A percentile compares a stretch with the other conserved stretches of the same genome.
Evolutionary conservation across 2,329 filamentous ascomycete species (phyloP).

Genomic region (Colletotrichum cereale): DNA sequence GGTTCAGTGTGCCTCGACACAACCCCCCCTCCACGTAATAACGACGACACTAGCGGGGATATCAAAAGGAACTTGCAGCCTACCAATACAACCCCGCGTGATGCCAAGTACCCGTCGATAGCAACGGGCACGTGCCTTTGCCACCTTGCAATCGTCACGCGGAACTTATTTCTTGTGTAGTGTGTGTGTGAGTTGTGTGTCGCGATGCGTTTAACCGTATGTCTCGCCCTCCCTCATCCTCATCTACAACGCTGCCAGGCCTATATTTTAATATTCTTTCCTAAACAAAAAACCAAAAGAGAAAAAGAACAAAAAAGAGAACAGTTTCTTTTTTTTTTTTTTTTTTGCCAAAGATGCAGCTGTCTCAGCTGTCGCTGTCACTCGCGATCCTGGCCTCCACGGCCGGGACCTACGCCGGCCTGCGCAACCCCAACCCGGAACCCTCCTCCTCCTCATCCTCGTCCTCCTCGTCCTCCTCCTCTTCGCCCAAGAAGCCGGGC

Average conservation of each 20-base stretch:
- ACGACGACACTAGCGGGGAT: neutral
- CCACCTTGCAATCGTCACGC: neutral
- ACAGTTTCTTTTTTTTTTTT: no score
- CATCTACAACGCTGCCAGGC: neutral
- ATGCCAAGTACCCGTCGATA: neutral
- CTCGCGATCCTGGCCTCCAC: constrained; percentile 45
- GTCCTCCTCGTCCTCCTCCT: no score
- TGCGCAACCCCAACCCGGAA: constrained; percentile 49
- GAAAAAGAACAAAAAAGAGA: no score
- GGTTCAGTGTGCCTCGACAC: neutral
- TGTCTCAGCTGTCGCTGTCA: constrained; percentile 1
- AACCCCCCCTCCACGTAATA: neutral
- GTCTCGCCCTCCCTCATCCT: neutral
- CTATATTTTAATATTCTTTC: neutral
- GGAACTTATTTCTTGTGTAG: neutral
- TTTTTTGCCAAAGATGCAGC: neutral
- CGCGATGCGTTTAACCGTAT: neutral
- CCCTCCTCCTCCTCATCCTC: constrained; percentile 28
- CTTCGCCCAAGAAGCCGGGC: constrained; percentile 26
- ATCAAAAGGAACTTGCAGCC: neutral
- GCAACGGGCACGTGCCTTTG: neutral
- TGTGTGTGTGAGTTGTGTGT: neutral
- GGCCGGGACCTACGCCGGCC: constrained; percentile 47
- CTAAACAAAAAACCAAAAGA: neutral
- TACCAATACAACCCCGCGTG: rapidly evolving